Conservation (phyloP, 208 protist species). For the Herpetomonas muscarum region DNA sequence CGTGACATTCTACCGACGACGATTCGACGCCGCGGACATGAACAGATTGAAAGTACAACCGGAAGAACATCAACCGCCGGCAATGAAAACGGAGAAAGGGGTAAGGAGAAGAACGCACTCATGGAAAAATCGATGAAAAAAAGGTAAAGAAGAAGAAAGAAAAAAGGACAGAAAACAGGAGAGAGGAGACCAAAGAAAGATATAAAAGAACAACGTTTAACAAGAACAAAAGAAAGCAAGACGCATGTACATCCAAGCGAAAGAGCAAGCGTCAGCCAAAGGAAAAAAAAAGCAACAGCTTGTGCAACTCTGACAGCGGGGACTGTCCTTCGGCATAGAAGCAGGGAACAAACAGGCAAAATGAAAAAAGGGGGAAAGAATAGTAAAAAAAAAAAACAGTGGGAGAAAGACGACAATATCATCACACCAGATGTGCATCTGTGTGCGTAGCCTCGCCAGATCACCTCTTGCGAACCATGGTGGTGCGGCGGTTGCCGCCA, state of each 20-base stretch:
- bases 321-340: not conserved
- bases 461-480: not conserved
- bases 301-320: conserved; percentile 2
- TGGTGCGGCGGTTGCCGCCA: conserved; percentile 1
- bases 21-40: too few relatives aligned
- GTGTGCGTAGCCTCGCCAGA: too few relatives aligned
- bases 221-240: too few relatives aligned
- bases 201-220: not conserved
- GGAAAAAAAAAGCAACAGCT: conserved; percentile 11
- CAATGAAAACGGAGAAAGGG: not conserved
- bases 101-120: conserved; percentile 2
- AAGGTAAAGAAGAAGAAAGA: conserved; percentile 3
- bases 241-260: too few relatives aligned
- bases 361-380: conserved; percentile 11
- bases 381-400: conserved; percentile 5
- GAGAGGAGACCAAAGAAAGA: not conserved
- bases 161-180: not conserved
- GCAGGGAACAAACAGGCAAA: conserved; percentile 9
- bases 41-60: too few relatives aligned
- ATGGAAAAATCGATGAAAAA: not conserved
- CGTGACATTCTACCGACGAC: too few relatives aligned
- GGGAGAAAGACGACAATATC: not conserved
- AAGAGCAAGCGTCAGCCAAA: not conserved
- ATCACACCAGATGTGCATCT: too few relatives aligned
- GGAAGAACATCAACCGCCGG: too few relatives aligned